Conservation (phyloP, 2,329 filamentous ascomycete genomes). For the Sphaerulina vaccinii region DNA sequence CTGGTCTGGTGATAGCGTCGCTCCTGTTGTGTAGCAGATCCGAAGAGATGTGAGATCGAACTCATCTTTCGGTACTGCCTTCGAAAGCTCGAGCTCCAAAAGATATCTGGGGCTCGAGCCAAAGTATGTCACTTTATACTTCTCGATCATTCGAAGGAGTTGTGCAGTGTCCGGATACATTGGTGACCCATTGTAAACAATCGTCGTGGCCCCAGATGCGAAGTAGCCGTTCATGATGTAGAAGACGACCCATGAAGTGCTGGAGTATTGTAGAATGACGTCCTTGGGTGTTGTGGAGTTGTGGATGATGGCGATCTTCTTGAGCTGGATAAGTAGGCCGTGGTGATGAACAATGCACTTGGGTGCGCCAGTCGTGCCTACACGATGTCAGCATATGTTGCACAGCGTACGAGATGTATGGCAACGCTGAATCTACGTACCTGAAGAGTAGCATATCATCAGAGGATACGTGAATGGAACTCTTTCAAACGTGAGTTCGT, state of each 20-base stretch:
- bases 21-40: slow-evolving; percentile 49
- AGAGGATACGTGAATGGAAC: slow-evolving; percentile 45
- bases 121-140: slow-evolving; percentile 44
- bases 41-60: slow-evolving; percentile 42
- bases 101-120: slow-evolving; percentile 48
- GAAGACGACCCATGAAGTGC: slow-evolving; percentile 50
- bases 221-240: slow-evolving; percentile 37
- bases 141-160: slow-evolving; percentile 40
- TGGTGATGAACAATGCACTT: slow-evolving; percentile 48
- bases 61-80: slow-evolving; percentile 37
- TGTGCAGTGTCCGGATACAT: slow-evolving; percentile 42
- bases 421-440: neutral
- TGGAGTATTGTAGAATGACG: slow-evolving; percentile 48
- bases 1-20: slow-evolving; percentile 44
- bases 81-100: slow-evolving; percentile 43
- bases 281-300: slow-evolving; percentile 43
- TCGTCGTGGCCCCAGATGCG: slow-evolving; percentile 39
- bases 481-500: slow-evolving; percentile 40
- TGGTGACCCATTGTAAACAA: slow-evolving; percentile 48
- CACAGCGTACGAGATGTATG: neutral
- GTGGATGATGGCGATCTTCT: slow-evolving; percentile 47
- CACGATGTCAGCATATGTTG: slow-evolving; percentile 15
- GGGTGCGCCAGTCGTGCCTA: slow-evolving; percentile 44
- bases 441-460: slow-evolving; percentile 46
- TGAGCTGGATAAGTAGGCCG: slow-evolving; percentile 45